These are phyloP conservation scores for Zelonia costaricensis DNA, from an alignment of 208 protist species.

Conservation along the genomic window DNA sequence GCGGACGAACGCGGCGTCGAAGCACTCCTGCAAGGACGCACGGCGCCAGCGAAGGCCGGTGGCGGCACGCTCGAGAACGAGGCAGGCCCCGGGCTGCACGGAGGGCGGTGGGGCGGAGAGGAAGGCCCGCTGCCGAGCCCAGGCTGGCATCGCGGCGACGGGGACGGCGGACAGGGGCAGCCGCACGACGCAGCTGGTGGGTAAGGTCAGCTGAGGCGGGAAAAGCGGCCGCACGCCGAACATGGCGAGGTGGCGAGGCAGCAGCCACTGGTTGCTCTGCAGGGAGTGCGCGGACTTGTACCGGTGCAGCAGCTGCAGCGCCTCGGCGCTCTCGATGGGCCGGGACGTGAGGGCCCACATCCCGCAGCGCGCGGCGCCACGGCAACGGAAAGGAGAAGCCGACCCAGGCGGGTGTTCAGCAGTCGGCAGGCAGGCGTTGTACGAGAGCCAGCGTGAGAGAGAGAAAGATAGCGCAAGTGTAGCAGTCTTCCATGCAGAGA, in stretches of 20 bases:
- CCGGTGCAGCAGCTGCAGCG: constrained; percentile 14
- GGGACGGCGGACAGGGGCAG: constrained; percentile 28
- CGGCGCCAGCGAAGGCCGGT: constrained; percentile 23
- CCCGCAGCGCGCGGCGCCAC: not conserved
- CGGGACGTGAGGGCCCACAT: constrained; percentile 49
- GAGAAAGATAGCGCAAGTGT: not conserved
- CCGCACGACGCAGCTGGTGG: constrained; percentile 11
- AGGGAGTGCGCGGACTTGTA: constrained; percentile 20
- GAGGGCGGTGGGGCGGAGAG: constrained; percentile 18
- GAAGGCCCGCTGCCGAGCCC: constrained; percentile 9
- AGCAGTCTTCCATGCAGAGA: no score
- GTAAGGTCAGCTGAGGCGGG: constrained; percentile 27
- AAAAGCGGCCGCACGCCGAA: constrained; percentile 26
- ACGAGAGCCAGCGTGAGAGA: not conserved
- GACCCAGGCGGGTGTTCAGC: no score
- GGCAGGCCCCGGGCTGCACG: constrained; percentile 6
- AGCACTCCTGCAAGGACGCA: constrained; percentile 31
- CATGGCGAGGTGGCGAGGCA: constrained; percentile 30
- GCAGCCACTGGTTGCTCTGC: constrained; percentile 47
- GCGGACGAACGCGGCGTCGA: constrained; percentile 35
- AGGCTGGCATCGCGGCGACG: constrained; percentile 15
- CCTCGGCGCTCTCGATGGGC: constrained; percentile 27
- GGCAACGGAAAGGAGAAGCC: not conserved
- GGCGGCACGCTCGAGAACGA: constrained; percentile 17
- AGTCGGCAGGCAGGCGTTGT: no score